These are phyloP conservation scores for Eremomyces bilateralis DNA, from an alignment of 495 filamentous ascomycete species.

Conservation along the genomic window DNA sequence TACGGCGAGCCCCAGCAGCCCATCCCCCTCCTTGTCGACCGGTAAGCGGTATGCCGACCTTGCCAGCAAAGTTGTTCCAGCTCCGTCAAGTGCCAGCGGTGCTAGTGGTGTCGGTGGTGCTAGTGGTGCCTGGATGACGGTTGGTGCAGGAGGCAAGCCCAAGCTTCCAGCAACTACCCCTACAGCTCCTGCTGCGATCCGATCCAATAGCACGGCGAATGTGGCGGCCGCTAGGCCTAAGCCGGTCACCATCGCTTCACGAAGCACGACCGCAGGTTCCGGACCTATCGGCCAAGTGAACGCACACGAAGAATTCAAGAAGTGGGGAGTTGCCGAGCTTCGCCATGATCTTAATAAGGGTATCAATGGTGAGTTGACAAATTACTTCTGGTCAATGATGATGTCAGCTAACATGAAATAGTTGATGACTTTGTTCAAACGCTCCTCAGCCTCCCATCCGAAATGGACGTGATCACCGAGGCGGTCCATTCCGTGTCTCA, in stretches of 20 bases:
- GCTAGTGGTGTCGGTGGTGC: conserved; percentile 1
- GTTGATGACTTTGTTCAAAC: conserved; percentile 63
- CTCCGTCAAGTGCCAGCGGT: conserved; percentile 13
- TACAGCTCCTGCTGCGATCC: conserved; percentile 26
- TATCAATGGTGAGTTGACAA: conserved; percentile 30
- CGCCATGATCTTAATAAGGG: conserved; percentile 34
- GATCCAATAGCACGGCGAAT: conserved; percentile 23
- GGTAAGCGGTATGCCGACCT: conserved; percentile 93
- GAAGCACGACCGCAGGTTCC: conserved; percentile 18
- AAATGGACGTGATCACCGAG: conserved; percentile 65
- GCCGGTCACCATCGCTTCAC: conserved; percentile 19
- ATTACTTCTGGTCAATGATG: neutral
- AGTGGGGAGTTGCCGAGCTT: conserved; percentile 67
- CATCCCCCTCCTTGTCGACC: conserved; percentile 24
- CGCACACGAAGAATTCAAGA: conserved; percentile 71
- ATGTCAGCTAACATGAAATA: neutral
- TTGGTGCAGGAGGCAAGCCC: conserved; percentile 81
- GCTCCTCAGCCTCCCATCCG: conserved; percentile 51
- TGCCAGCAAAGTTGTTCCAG: conserved; percentile 46
- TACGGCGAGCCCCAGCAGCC: conserved; percentile 19
- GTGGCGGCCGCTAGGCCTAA: conserved; percentile 21
- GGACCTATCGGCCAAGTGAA: conserved; percentile 25
- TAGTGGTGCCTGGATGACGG: conserved; percentile 73
- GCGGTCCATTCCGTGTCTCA: conserved; percentile 66
- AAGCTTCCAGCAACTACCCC: conserved; percentile 40